These are phyloP conservation scores for Juncus effusus DNA, from an alignment of 176 grass and related monocot species.

Conservation along the genomic window DNA sequence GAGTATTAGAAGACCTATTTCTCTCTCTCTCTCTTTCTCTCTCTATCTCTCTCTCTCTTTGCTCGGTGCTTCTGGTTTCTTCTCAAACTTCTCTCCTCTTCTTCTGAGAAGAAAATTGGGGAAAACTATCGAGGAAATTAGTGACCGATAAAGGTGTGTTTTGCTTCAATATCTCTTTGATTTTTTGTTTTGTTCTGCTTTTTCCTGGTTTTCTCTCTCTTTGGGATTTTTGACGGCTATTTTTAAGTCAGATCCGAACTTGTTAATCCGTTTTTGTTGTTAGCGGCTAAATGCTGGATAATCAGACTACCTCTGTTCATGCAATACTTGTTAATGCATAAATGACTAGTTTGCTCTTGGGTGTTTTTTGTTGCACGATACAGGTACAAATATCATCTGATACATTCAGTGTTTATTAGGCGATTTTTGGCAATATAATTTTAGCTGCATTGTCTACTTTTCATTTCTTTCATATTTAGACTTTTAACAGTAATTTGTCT, in stretches of 20 bases:
- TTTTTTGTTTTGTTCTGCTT: neutral
- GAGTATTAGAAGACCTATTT: constrained; percentile 20
- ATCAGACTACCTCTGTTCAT: neutral
- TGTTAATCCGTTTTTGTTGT: neutral
- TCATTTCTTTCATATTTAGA: too few species aligned
- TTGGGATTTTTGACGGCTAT: neutral
- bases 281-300: neutral
- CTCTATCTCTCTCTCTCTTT: constrained; percentile 11
- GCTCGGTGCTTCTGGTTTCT: neutral
- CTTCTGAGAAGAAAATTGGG: neutral
- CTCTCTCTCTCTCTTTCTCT: too few species aligned
- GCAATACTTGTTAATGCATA: neutral
- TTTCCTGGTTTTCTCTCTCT: neutral
- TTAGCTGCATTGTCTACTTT: too few species aligned
- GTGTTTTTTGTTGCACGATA: too few species aligned
- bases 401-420: too few species aligned
- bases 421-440: too few species aligned
- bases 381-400: too few species aligned
- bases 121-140: neutral
- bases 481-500: too few species aligned
- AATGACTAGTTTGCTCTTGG: too few species aligned
- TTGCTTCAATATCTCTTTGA: neutral
- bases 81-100: neutral
- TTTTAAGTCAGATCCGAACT: constrained; percentile 31
- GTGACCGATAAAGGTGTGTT: constrained; percentile 20